Base-by-base conservation (phyloP, 345 rosid species). In the Melaleuca alternifolia region DNA sequence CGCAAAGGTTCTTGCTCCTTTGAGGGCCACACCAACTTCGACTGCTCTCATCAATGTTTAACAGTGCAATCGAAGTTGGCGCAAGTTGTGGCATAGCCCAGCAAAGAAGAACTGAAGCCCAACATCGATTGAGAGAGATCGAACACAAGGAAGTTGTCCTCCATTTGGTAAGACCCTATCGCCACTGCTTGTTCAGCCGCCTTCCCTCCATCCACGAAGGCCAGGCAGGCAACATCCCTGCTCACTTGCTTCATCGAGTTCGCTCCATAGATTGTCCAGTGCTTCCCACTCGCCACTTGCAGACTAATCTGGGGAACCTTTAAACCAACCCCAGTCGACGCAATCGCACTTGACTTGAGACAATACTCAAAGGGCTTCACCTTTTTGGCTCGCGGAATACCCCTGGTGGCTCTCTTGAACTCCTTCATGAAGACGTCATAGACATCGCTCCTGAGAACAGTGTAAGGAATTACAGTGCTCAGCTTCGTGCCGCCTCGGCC, bases 141-240 rank as follows among this genome's bases (percentile, higher is more conserved):
- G 84, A 91, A 91, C 85, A 85, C 88, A 87, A 91, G 56, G 61
- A 91, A 88, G 83, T 88, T 89, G 37, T 91, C 86, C 62, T 91
- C 93, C 90, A 91, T 87, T 59, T 91, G 92, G 86, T 89, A 82
- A 88, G 89, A 54, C 10, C 92, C 93, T 51, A 91, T 88, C 86
- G 86, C 89, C 76, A 90, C 89, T 56, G 93, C 88, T 1, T 88
- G 85, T 56, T 41, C 83, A 30, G 92, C 87, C 51, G n/a, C 23
- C 81, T 59, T 52, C 83, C 91, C 91, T 41, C 92, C 93, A 61
- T 92, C 65, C 9, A 92, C 48, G 50, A 92, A 84, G 3, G 92
- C 92, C 82, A 90, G 87, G 83, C 91, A 92, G 48, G 87, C 59
- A 85, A 89, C 93, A 46, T 88, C 88, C n/a, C 28, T 83, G 33